A percentile compares a stretch with the other conserved stretches of the same genome.
Evolutionary conservation across 2,329 filamentous ascomycete genomes (phyloP).

Genomic region (Cordyceps javanica): DNA sequence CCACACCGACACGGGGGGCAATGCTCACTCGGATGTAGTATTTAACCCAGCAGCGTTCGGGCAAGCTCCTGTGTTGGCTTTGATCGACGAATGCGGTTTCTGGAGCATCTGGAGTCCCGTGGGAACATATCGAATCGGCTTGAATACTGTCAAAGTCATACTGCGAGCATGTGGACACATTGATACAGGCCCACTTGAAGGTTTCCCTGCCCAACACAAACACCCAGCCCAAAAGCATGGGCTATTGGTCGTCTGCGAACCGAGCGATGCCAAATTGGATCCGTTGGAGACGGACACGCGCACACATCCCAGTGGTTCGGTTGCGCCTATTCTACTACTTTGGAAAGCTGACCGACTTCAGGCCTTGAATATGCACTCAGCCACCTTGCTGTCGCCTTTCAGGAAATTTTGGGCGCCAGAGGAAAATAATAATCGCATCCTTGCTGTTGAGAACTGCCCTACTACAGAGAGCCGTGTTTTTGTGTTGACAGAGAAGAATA

Average conservation of each 20-base stretch:
- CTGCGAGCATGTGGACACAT: constrained; percentile 39
- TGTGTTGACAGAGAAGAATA: constrained; percentile 3
- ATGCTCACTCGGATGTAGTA: constrained; percentile 53
- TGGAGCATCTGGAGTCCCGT: constrained; percentile 64
- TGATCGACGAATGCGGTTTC: constrained; percentile 58
- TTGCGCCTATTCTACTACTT: constrained; percentile 23
- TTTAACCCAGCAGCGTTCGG: constrained; percentile 50
- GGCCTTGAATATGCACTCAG: constrained; percentile 30
- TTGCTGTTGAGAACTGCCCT: constrained; percentile 3
- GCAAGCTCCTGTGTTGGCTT: constrained; percentile 54
- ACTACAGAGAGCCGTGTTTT: constrained; percentile 4
- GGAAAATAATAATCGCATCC: neutral
- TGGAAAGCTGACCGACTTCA: constrained; percentile 32
- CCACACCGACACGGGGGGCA: constrained; percentile 45
- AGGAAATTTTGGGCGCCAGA: constrained; percentile 4
- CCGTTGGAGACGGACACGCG: constrained; percentile 7
- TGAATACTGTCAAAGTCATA: constrained; percentile 27
- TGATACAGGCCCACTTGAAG: constrained; percentile 29
- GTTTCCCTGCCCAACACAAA: constrained; percentile 25
- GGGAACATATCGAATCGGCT: constrained; percentile 29
- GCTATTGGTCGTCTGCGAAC: constrained; percentile 32
- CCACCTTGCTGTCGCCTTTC: constrained; percentile 17
- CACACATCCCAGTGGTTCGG: constrained; percentile 11
- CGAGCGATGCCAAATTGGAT: neutral
- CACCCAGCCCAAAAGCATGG: constrained; percentile 34